Percentiles rank a stretch among this genome's conserved stretches.
Conservation (phyloP, 495 filamentous ascomycete species). For the Pyrenula aspistea region DNA sequence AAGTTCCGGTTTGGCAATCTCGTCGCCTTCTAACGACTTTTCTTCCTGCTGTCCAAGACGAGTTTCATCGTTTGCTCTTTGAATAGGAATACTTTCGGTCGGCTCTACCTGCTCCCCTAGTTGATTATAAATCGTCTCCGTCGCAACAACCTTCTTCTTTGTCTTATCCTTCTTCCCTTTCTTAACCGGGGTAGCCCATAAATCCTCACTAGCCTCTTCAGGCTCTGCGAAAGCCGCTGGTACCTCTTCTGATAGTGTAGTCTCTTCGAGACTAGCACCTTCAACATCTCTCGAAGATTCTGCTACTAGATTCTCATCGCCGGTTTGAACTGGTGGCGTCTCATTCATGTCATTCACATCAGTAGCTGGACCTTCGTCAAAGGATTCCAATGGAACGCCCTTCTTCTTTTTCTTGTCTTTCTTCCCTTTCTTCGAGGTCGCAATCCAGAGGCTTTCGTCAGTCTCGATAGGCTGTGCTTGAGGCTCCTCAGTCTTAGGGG, state of each 20-base stretch:
- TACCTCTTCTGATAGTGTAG: background rate
- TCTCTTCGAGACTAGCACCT: background rate
- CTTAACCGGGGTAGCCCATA: constrained; percentile 21
- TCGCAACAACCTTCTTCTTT: background rate
- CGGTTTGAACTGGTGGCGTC: background rate
- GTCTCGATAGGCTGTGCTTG: constrained; percentile 5
- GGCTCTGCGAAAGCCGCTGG: background rate
- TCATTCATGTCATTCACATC: background rate
- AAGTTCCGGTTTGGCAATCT: background rate
- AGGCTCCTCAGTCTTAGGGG: no score
- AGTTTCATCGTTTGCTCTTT: background rate
- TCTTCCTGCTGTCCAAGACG: background rate
- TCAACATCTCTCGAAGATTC: background rate
- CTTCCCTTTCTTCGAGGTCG: constrained; percentile 29
- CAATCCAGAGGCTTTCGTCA: constrained; percentile 8
- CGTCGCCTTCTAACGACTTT: background rate
- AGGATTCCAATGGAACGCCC: background rate
- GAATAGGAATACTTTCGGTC: background rate
- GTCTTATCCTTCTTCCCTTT: constrained; percentile 22
- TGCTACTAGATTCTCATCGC: background rate
- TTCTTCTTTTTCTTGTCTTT: constrained; percentile 11
- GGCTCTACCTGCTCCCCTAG: background rate
- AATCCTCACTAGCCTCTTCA: constrained; percentile 6
- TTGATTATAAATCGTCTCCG: background rate
- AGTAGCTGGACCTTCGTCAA: background rate